Evolutionary conservation across 805 yeast species (phyloP), one percentile per base, ranked within the genome.

Genomic region (Candida oleophila): DNA sequence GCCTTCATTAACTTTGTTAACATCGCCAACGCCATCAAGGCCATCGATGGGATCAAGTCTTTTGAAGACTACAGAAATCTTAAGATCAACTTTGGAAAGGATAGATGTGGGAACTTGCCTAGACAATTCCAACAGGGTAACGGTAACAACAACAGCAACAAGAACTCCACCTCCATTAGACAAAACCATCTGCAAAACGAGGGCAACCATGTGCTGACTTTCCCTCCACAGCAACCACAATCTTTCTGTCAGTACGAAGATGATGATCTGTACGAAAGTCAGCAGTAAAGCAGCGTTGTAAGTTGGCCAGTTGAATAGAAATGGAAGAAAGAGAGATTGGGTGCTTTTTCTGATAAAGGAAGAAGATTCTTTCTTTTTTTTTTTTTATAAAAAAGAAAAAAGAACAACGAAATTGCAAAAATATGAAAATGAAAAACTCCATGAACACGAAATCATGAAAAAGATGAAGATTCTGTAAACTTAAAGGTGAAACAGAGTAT

Each of bases 41-140:
- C 97, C 4, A 85, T 92, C 53, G 96, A 91, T 61, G 94, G 96
- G 41, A 87, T 91, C 55, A 86, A 88, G 64, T 83, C 86, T 40
- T 82, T 84, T 57, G 76, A 76, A 3, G 87, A 81, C 42, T 69
- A 82, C 49, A 76, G 78, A 54, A 76, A 77, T 49, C 76, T 90
- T 57, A 89, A 89, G 65, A 86, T 92, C 55, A 89, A 90, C 62
- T 91, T 87, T 62, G 97, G 97, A 43, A 90, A 90, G 61, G 96
- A 89, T 63, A 78, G 99, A 60, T 92, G 98, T 66, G 98, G 97
- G 25, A 89, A 91, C 61, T 82, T 89, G 49, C 97, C 97, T 42
- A 78, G 96, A 59, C 92, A 85, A 62, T 82, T 81, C 49, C 76
- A 71, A 53, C 67, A 63, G 53, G 25, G 41, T 22, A 42, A 41